Evolutionary conservation across 2,329 filamentous ascomycete species (phyloP).

Genomic region (Scedosporium minutisporum): DNA sequence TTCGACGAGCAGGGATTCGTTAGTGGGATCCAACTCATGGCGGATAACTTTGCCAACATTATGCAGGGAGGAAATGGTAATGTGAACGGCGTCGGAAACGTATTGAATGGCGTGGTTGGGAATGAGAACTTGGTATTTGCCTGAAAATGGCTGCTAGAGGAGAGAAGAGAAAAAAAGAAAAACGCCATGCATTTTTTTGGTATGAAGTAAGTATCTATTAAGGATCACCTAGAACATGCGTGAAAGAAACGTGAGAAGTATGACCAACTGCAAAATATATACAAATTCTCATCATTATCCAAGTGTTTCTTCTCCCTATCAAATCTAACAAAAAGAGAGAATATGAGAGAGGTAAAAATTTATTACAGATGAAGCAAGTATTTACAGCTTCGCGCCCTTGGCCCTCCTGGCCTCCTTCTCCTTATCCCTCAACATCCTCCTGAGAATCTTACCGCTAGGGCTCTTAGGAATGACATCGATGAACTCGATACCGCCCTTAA

Average conservation of each 20-base stretch:
- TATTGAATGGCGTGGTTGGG: constrained; percentile 27
- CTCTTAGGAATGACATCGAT: constrained; percentile 63
- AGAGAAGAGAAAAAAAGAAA: background rate
- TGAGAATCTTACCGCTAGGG: constrained; percentile 63
- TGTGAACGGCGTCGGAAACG: constrained; percentile 37
- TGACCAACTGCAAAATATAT: background rate
- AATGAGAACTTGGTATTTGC: constrained; percentile 3
- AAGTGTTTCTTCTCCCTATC: background rate
- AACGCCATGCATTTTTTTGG: background rate
- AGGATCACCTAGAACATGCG: background rate
- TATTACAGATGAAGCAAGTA: background rate
- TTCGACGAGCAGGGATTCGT: constrained; percentile 46
- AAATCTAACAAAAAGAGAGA: background rate
- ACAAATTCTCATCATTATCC: background rate
- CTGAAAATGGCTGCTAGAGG: background rate
- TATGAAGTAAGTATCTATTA: too few relatives aligned
- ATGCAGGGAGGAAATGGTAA: constrained; percentile 39
- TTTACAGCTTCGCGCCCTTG: constrained; percentile 56
- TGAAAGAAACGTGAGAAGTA: too few relatives aligned
- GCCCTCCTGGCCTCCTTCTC: constrained; percentile 60
- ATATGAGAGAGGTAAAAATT: background rate
- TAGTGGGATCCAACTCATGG: constrained; percentile 47
- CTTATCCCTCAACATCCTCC: constrained; percentile 59
- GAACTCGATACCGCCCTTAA: constrained; percentile 55
- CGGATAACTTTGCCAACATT: constrained; percentile 40